Evolutionary conservation across 257 asterid genomes (phyloP), one percentile per base, ranked within the genome.

Genomic region (Forsythia viridissima): DNA sequence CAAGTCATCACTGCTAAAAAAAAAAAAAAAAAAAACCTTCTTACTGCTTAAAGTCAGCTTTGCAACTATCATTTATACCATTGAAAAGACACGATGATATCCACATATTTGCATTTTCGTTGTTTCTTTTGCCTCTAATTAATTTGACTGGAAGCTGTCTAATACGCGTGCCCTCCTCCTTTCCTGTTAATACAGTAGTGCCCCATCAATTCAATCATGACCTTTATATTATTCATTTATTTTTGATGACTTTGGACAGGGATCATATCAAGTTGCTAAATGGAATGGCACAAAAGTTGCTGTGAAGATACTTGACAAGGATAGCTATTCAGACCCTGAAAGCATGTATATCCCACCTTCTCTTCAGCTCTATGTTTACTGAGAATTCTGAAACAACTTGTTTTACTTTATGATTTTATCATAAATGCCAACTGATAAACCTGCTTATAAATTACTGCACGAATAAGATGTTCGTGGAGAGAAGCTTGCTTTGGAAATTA

Each of bases 251-350:
- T 82, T 79, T 79, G 70, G 59, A 76, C 92, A 94, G 97, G 98
- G 97, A 81, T 82, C 93, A 40, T 96, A 96, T 84, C 99, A 96
- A 89, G 95, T 92, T 83, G 99, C 97, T 77, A 96, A 91, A 82
- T 96, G 99, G 99, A 92, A 93, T 80, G 99, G 99, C 76, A 92
- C 96, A 69, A 96, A 89, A 87, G 99, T 96, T 81, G 93, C 98
- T 37, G 97, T 93, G 70, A 96, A 96, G 93, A 96, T 93, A 79
- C 97, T 96, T 57, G 97, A 91, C 92, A 93, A 90, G 91, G 98
- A 92, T 75, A 84, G 88, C 84, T 91, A 90, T 85, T 85, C 89
- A 43, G 91, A 88, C 86, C 91, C 96, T 48, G 97, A 93, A 79
- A 84, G 89, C 77, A 88, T 93, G 98, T 93, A 91, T 63, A 80